Conservation (phyloP, 1,139 yeast genomes). For the Geotrichum cucujoidarum region DNA sequence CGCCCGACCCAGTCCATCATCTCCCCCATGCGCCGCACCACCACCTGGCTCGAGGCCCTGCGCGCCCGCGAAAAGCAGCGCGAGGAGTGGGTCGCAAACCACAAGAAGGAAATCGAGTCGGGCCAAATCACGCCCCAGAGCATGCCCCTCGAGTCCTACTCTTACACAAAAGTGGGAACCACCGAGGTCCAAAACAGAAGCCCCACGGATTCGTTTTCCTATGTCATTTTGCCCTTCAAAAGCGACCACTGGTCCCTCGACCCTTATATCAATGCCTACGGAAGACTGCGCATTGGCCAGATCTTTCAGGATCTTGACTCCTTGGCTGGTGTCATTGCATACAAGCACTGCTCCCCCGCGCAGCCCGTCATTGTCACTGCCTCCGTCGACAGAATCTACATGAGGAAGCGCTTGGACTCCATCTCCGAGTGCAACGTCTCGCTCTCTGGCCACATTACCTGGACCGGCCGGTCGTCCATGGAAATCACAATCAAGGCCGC, state of each 20-base stretch:
- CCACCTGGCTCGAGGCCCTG: conserved; percentile 81
- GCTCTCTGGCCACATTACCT: conserved; percentile 81
- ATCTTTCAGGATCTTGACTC: conserved; percentile 89
- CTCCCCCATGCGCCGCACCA: conserved; percentile 38
- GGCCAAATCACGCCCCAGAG: conserved; percentile 18
- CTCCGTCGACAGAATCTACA: conserved; percentile 84
- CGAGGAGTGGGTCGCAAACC: conserved; percentile 48
- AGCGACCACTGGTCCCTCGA: conserved; percentile 80
- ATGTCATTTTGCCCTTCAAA: conserved; percentile 71
- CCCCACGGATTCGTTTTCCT: conserved; percentile 70
- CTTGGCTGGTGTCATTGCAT: conserved; percentile 81
- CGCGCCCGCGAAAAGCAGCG: conserved; percentile 66
- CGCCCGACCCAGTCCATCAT: conserved; percentile 30
- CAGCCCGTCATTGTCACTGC: conserved; percentile 94
- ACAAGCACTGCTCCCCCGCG: conserved; percentile 82
- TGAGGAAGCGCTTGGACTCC: conserved; percentile 80
- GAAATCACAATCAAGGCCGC: conserved; percentile 89
- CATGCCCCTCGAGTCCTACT: conserved; percentile 44
- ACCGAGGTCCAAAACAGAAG: conserved; percentile 68
- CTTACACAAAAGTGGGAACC: conserved; percentile 49
- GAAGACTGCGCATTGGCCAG: conserved; percentile 85
- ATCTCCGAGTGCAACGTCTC: conserved; percentile 70
- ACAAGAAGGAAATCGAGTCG: conserved; percentile 22
- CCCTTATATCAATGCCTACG: conserved; percentile 81
- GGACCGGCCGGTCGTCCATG: conserved; percentile 95